Evolutionary conservation across 2,329 filamentous ascomycete genomes (phyloP).

Genomic region (Cladosporium sp.): DNA sequence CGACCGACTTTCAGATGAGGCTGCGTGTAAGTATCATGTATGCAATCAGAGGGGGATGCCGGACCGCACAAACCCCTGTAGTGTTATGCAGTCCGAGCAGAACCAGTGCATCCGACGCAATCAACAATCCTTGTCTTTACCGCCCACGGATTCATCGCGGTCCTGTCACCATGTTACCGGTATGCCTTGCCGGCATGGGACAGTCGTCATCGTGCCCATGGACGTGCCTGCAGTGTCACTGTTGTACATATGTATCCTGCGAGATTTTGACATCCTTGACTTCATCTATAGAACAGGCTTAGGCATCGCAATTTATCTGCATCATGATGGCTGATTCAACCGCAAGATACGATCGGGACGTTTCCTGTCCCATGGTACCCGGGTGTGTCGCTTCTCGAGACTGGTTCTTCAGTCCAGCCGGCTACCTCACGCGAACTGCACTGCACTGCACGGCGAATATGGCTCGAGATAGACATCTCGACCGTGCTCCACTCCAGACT

Average conservation of each 20-base stretch:
- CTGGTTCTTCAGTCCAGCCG: no score
- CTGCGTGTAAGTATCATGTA: background rate
- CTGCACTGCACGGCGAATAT: no score
- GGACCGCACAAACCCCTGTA: conserved; percentile 4
- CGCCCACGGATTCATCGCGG: no score
- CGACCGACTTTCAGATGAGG: background rate
- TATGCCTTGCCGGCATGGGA: no score
- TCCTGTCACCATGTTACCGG: no score
- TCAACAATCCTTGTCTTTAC: no score
- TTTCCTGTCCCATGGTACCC: no score
- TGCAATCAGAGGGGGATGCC: background rate
- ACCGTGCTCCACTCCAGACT: no score
- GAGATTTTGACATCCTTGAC: conserved; percentile 2
- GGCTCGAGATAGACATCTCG: no score
- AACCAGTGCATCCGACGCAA: background rate
- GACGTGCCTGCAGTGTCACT: background rate
- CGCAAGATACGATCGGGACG: background rate
- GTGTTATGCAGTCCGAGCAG: background rate
- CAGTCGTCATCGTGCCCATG: background rate
- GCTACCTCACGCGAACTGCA: no score
- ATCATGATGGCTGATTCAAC: background rate
- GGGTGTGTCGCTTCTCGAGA: no score
- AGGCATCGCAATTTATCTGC: conserved; percentile 1
- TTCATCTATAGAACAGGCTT: background rate
- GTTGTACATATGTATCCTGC: background rate